These are phyloP conservation scores for Nepenthes mirabilis DNA, from an alignment of 148 eudicot species.

Conservation along the genomic window DNA sequence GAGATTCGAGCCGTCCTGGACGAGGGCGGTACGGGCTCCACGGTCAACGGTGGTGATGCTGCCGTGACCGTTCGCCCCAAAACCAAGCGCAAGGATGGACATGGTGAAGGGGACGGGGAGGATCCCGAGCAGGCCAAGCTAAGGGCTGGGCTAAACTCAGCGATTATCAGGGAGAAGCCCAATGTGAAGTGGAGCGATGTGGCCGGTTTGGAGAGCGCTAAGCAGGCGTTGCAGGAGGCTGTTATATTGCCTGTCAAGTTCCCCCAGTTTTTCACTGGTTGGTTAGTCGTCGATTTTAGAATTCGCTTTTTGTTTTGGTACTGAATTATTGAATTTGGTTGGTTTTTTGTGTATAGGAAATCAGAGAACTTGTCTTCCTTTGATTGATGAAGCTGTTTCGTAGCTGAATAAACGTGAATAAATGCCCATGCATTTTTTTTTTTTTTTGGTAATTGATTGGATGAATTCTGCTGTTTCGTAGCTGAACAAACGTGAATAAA, in stretches of 20 bases:
- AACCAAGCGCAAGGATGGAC: slow-evolving; percentile 63
- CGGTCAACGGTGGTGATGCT: slow-evolving; percentile 61
- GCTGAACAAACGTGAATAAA: no score
- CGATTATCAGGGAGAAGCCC: slow-evolving; percentile 89
- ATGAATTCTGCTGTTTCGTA: no score
- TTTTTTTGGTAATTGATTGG: no score
- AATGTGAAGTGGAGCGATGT: slow-evolving; percentile 97
- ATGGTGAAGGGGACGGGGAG: slow-evolving; percentile 59
- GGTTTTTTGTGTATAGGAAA: no score
- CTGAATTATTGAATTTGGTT: not conserved
- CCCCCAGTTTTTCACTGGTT: slow-evolving; percentile 93
- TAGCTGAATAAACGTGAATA: no score
- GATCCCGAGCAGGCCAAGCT: slow-evolving; percentile 78
- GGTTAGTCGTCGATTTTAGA: slow-evolving; percentile 3
- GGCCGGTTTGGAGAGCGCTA: slow-evolving; percentile 92
- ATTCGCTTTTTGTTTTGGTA: not conserved
- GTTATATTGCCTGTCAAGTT: slow-evolving; percentile 95
- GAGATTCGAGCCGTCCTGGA: slow-evolving; percentile 89
- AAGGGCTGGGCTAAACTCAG: slow-evolving; percentile 76
- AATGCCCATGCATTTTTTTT: no score
- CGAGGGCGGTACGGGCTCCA: slow-evolving; percentile 73
- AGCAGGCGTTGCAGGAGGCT: slow-evolving; percentile 96
- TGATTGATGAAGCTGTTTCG: no score
- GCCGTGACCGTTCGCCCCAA: slow-evolving; percentile 78
- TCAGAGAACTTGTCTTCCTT: no score